phyloP scores from a whole-genome alignment of 2,329 filamentous ascomycete species.

The Trichoderma sp. region DNA sequence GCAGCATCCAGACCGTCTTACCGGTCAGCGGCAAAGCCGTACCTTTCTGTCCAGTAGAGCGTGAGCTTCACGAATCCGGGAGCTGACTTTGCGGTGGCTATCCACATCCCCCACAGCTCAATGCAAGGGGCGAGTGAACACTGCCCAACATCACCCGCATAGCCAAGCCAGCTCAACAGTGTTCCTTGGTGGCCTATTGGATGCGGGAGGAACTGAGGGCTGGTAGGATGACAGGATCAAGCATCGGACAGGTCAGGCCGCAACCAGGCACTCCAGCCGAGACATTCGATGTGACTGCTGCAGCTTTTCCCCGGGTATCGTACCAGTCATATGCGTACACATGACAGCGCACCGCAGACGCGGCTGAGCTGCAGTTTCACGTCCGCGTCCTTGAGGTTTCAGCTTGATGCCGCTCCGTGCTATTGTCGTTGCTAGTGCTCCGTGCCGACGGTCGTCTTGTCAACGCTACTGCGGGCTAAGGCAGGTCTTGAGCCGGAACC shows the following conservation, averaged over 20 bases:
- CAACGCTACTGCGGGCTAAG: background rate
- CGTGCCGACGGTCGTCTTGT: background rate
- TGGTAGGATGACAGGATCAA: background rate
- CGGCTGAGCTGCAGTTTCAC: background rate
- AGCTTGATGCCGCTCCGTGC: background rate
- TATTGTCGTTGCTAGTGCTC: background rate
- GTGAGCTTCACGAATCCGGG: background rate
- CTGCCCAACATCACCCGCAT: background rate
- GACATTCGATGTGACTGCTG: background rate
- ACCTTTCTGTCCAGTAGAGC: background rate
- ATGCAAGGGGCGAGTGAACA: constrained; percentile 3
- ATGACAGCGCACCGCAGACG: background rate
- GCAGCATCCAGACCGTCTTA: background rate
- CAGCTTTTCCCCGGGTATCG: background rate
- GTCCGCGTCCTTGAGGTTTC: background rate
- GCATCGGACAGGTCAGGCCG: background rate
- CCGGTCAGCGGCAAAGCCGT: background rate
- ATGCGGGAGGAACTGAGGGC: background rate
- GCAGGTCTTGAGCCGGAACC: background rate
- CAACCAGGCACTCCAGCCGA: background rate
- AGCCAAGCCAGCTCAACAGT: background rate
- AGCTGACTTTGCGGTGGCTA: background rate
- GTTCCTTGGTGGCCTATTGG: background rate
- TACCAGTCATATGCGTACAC: background rate
- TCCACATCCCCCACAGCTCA: background rate